Conservation (phyloP, 2,329 filamentous ascomycete species). For the Diaporthe caulivora region DNA sequence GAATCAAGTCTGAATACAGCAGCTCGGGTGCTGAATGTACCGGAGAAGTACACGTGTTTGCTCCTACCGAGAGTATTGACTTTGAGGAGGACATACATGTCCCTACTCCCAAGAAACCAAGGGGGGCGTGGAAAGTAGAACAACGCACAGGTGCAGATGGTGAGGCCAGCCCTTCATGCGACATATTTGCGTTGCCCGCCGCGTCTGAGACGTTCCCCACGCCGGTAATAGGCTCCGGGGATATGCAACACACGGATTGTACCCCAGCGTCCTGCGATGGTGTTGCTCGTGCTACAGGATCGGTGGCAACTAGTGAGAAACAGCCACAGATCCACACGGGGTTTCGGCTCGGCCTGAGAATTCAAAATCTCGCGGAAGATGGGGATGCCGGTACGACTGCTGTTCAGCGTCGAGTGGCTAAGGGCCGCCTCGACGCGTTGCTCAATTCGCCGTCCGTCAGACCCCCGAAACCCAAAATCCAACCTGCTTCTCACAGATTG, state of each 20-base stretch:
- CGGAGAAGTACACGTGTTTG: slow-evolving; percentile 47
- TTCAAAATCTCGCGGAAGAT: slow-evolving; percentile 37
- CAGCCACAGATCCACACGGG: background rate
- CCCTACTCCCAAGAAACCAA: slow-evolving; percentile 57
- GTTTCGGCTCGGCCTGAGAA: slow-evolving; percentile 25
- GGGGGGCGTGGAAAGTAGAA: background rate
- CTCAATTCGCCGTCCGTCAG: slow-evolving; percentile 33
- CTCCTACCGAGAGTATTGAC: slow-evolving; percentile 70
- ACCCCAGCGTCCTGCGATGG: background rate
- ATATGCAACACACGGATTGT: background rate
- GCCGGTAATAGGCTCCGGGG: background rate
- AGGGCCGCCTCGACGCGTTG: slow-evolving; percentile 32
- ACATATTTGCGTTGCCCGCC: background rate
- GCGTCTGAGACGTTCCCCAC: background rate
- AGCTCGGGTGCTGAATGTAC: slow-evolving; percentile 48
- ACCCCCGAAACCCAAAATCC: slow-evolving; percentile 1
- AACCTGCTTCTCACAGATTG: background rate
- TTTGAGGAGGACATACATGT: slow-evolving; percentile 63
- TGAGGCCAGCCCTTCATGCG: background rate
- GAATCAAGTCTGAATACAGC: slow-evolving; percentile 58
- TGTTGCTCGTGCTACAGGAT: slow-evolving; percentile 32
- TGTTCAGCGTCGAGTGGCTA: slow-evolving; percentile 19
- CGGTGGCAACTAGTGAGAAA: background rate
- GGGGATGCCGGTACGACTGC: slow-evolving; percentile 9
- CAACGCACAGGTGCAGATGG: background rate